Percentiles rank a stretch among this genome's conserved stretches.
These are phyloP conservation scores for Cryptococcus sp. DNA, from an alignment of 1,284 basidiomycete genomes.

Conservation along the genomic window DNA sequence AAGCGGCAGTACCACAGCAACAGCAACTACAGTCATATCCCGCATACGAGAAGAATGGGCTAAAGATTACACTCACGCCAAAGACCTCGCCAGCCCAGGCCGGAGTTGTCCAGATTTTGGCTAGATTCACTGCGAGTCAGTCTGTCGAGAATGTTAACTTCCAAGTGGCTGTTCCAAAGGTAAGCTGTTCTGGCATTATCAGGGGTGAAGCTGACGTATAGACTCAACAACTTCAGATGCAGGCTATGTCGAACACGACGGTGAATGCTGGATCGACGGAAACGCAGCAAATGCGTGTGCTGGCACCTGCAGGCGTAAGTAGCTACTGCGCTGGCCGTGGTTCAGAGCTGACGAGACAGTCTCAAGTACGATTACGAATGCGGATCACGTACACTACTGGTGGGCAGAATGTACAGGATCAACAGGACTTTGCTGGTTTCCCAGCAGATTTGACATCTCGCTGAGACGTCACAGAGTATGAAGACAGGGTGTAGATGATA, in stretches of 20 bases:
- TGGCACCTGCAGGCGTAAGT: slow-evolving; percentile 81
- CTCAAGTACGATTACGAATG: slow-evolving; percentile 75
- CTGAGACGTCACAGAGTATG: background rate
- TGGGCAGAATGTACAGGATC: slow-evolving; percentile 76
- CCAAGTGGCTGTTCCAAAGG: slow-evolving; percentile 97
- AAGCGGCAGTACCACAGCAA: slow-evolving; percentile 49
- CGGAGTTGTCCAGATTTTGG: slow-evolving; percentile 84
- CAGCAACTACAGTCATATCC: slow-evolving; percentile 65
- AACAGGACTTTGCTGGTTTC: slow-evolving; percentile 90
- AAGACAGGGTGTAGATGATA: background rate
- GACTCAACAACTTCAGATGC: slow-evolving; percentile 98
- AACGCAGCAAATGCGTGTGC: slow-evolving; percentile 91
- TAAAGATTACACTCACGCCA: slow-evolving; percentile 85
- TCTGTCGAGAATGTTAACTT: slow-evolving; percentile 69
- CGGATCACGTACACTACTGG: slow-evolving; percentile 70
- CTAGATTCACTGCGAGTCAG: slow-evolving; percentile 73
- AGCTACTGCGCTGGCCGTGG: background rate
- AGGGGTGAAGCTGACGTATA: slow-evolving; percentile 39
- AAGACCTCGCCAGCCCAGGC: slow-evolving; percentile 71
- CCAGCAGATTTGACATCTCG: slow-evolving; percentile 66
- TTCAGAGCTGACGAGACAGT: slow-evolving; percentile 50
- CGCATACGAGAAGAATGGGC: slow-evolving; percentile 86
- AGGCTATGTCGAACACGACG: slow-evolving; percentile 85
- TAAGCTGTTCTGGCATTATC: slow-evolving; percentile 39
- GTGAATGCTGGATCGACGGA: slow-evolving; percentile 74